Evolutionary conservation across 257 asterid genomes (phyloP), one percentile per base, ranked within the genome.

Genomic region (Schizonepeta tenuifolia): DNA sequence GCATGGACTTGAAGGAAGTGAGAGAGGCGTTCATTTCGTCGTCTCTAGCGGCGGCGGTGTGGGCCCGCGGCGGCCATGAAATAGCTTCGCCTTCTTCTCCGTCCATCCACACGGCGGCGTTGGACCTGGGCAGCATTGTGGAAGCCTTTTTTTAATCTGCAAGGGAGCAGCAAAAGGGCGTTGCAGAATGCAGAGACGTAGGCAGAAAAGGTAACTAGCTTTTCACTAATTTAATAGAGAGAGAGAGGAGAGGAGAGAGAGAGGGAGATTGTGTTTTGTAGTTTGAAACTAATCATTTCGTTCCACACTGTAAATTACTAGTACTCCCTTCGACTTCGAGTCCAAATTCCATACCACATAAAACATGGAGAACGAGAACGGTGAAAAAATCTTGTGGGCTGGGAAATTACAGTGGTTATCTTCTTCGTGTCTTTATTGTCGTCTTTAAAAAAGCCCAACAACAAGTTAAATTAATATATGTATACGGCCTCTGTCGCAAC

Each of bases 1-100:
- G 88, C 80, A 84, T 78, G 78, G 88, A 76, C 75, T 66, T 84
- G 86, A 84, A 76, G 77, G 81, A 72, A 53, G 87, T 68, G 55
- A 77, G 73, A 12, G 85, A 80, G 3, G 84, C 69, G 79, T 64
- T 78, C 73, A 80, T 77, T 26, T 74, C 81, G 15, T 81, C 83
- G 40, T 61, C 68, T 31, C 57, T 50, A n/a, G 72, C 59, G 5
- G 64, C 9, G 22, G 63, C 22, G 51, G 28, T 51, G 43, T 67
- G 66, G 66, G n/a, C 0, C 3, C 56, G 73, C 50, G 76, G 82
- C 80, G 82, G 83, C 85, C 85, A 83, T 41, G 82, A 74, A 70
- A 73, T 13, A 31, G 81, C 79, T 38, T 75, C 84, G 0, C 70
- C 86, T 7, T 67, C 82, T 56, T 67, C 77, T 15, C 75, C 84